Evolutionary conservation across 495 filamentous ascomycete genomes (phyloP).

Genomic region (Neurospora sp.): DNA sequence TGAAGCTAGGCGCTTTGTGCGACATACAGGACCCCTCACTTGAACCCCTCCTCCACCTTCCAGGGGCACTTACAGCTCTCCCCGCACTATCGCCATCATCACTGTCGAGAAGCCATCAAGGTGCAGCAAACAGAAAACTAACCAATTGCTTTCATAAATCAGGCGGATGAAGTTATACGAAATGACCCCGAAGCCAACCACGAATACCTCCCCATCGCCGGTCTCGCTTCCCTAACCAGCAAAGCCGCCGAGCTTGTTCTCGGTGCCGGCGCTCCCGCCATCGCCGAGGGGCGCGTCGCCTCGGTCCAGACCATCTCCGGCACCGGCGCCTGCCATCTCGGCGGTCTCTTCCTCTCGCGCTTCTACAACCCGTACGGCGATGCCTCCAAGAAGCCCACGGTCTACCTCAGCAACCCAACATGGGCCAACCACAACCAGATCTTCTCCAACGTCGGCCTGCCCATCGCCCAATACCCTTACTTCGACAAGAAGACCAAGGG

Average conservation of each 20-base stretch:
- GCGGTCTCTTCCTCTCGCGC: conserved; percentile 73
- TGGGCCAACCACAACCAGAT: conserved; percentile 99
- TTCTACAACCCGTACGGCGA: conserved; percentile 58
- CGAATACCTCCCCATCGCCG: conserved; percentile 96
- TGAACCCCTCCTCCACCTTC: neutral
- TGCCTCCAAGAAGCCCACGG: conserved; percentile 42
- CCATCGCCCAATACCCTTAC: conserved; percentile 82
- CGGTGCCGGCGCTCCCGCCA: conserved; percentile 66
- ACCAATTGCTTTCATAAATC: conserved; percentile 8
- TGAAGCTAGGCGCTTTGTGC: conserved; percentile 15
- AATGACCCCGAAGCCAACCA: conserved; percentile 88
- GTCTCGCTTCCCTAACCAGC: conserved; percentile 69
- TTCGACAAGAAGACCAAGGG: conserved; percentile 78
- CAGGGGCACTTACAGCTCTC: conserved; percentile 1
- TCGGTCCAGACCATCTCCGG: conserved; percentile 80
- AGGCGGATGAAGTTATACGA: conserved; percentile 84
- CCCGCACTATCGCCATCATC: neutral
- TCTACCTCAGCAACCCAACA: conserved; percentile 89
- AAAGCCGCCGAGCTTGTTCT: conserved; percentile 87
- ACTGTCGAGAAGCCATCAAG: neutral
- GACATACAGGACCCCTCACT: neutral
- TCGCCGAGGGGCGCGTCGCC: conserved; percentile 70
- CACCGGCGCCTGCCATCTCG: conserved; percentile 83
- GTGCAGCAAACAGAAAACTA: conserved; percentile 7
- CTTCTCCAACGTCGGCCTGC: conserved; percentile 81